A percentile compares a stretch with the other conserved stretches of the same genome.
phyloP scores from a whole-genome alignment of 345 rosid species.

The Rhizophora apiculata region DNA sequence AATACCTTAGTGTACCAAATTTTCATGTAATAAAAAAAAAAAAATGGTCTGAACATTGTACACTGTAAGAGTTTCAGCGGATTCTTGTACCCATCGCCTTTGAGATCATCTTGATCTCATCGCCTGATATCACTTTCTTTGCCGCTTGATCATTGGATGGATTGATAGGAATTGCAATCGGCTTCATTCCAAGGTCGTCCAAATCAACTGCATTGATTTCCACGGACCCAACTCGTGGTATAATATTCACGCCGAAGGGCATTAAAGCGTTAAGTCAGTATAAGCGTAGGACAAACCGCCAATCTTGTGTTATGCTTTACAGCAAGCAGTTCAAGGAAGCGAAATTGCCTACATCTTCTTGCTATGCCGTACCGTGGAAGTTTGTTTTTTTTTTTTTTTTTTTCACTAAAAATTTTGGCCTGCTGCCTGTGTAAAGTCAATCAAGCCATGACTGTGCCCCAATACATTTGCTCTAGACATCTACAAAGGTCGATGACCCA shows the following conservation, averaged over 20 bases:
- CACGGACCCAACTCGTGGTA: neutral
- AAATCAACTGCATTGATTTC: neutral
- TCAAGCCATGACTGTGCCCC: too few relatives aligned
- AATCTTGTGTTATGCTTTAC: neutral
- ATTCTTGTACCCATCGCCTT: slow-evolving; percentile 8
- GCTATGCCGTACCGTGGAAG: neutral
- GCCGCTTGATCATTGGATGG: too few relatives aligned
- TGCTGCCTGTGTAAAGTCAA: too few relatives aligned
- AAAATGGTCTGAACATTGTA: too few relatives aligned
- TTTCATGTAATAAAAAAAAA: too few relatives aligned
- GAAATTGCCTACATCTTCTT: neutral
- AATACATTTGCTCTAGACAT: too few relatives aligned
- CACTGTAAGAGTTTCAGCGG: neutral
- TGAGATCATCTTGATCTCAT: neutral
- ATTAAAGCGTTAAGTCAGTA: too few relatives aligned
- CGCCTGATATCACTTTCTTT: neutral
- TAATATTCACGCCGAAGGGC: neutral
- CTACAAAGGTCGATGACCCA: too few relatives aligned
- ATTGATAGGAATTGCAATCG: neutral
- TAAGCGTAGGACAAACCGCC: neutral
- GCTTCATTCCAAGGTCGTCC: neutral
- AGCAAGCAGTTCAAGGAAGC: neutral
- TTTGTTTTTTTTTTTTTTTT: too few relatives aligned
- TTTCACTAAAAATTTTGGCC: too few relatives aligned
- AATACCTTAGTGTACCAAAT: too few relatives aligned